Evolutionary conservation across 306 rosid species (phyloP).

Genomic region (Trifolium dubium): DNA sequence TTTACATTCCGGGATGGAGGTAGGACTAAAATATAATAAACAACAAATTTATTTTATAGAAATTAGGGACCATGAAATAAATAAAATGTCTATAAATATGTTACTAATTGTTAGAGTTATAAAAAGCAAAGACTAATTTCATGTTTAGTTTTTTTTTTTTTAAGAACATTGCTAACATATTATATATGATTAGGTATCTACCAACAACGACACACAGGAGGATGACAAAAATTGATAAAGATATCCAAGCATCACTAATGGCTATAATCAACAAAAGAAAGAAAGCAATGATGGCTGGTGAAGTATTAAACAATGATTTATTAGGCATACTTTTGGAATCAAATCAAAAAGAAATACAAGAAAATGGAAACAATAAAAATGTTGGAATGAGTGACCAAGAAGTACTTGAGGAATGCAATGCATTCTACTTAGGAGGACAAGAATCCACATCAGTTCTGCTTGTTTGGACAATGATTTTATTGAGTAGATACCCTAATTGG

Average conservation of each 20-base stretch:
- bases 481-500: conserved; percentile 53
- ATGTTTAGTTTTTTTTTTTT: too few relatives aligned
- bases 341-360: conserved; percentile 49
- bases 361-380: conserved; percentile 47
- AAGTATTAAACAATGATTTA: conserved; percentile 37
- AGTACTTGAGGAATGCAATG: conserved; percentile 57
- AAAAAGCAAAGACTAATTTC: too few relatives aligned
- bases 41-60: neutral
- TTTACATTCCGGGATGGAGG: conserved; percentile 64
- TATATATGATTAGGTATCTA: conserved; percentile 42
- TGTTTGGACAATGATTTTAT: conserved; percentile 58
- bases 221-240: conserved; percentile 42
- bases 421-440: conserved; percentile 64
- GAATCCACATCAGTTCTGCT: conserved; percentile 59
- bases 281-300: conserved; percentile 40
- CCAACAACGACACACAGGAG: conserved; percentile 41
- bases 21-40: too few relatives aligned
- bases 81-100: too few relatives aligned
- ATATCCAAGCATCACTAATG: conserved; percentile 26
- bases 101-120: too few relatives aligned
- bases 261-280: conserved; percentile 45
- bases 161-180: too few relatives aligned
- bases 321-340: conserved; percentile 37
- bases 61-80: neutral
- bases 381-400: conserved; percentile 55